These are phyloP conservation scores for Cadophora gregata DNA, from an alignment of 2,329 filamentous ascomycete genomes.

Conservation along the genomic window DNA sequence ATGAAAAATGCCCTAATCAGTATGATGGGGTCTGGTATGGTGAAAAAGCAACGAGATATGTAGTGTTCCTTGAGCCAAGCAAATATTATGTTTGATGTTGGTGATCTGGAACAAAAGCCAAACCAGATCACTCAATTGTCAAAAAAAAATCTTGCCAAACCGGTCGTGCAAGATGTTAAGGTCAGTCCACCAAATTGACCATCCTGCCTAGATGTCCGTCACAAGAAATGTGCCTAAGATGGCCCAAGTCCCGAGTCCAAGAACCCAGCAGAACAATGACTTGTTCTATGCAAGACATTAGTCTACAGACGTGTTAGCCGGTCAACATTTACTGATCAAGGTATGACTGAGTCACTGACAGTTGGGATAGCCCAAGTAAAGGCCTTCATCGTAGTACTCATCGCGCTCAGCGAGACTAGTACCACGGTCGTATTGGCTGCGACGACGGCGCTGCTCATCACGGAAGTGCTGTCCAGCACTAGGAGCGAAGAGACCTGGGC, in stretches of 20 bases:
- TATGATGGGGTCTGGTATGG: not conserved
- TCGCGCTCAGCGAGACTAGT: slow-evolving; percentile 67
- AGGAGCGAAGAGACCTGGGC: slow-evolving; percentile 78
- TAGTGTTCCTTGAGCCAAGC: slow-evolving; percentile 13
- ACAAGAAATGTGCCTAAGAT: slow-evolving; percentile 6
- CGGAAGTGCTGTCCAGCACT: slow-evolving; percentile 75
- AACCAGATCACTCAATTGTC: slow-evolving; percentile 15
- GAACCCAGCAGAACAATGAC: slow-evolving; percentile 7
- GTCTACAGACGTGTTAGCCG: not conserved
- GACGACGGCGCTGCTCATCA: slow-evolving; percentile 73
- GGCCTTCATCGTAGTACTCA: slow-evolving; percentile 36
- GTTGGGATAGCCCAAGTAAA: slow-evolving; percentile 26
- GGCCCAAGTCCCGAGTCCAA: slow-evolving; percentile 7
- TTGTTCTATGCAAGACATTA: slow-evolving; percentile 8
- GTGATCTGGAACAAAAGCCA: slow-evolving; percentile 15
- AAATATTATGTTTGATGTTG: slow-evolving; percentile 15
- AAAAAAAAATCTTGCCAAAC: slow-evolving; percentile 18
- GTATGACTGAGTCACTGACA: slow-evolving; percentile 31
- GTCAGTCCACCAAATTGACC: slow-evolving; percentile 7
- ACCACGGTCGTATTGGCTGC: slow-evolving; percentile 82
- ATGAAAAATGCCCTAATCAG: slow-evolving; percentile 1
- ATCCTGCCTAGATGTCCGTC: not conserved
- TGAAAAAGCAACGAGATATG: slow-evolving; percentile 11
- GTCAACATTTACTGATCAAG: not conserved
- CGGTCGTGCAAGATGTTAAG: slow-evolving; percentile 12